Base-by-base conservation (phyloP, 2,329 filamentous ascomycete genomes). In the Exophiala mesophila region DNA sequence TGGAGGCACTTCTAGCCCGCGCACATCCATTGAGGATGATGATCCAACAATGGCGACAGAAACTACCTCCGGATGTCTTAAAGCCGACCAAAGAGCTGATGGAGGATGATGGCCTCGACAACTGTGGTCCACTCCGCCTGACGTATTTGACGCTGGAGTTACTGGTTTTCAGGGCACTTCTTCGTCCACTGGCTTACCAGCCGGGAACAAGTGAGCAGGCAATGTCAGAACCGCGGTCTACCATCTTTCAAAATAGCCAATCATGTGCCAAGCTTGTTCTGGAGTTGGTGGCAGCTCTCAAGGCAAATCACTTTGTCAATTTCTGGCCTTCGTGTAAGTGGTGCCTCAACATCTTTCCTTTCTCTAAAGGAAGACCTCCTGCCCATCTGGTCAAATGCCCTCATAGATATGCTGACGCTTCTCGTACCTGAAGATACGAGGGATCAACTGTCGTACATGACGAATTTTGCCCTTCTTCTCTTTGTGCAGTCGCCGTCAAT, bases 321-420 rank as follows among this genome's bases (percentile, higher is more conserved):
- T 44, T 44, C 23, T 44, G 41, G 41, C 41, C 41, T 32, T 44
- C 41, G 5, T 44, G 41, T 44, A 44, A 44, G 41, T 44, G 17
- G 32, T 34, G 9, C 8, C 32, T 34, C 16, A 4, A 6, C n/a
- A n/a, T n/a, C n/a, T n/a, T n/a, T n/a, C n/a, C n/a, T n/a, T n/a
- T n/a, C n/a, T n/a, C n/a, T n/a, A n/a, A n/a, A n/a, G n/a, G n/a
- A n/a, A n/a, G n/a, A n/a, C n/a, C n/a, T 12, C 28, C 26, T 19
- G 4, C 17, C 18, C 16, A 7, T 10, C 30, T 28, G 20, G 13
- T 15, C 13, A 17, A 28, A 33, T 41, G 12, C n/a, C 4, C 28
- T 21, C 26, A 29, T 16, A 21, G 35, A 13, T 16, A 41, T 41
- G 39, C 39, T 41, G 29, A 41, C 37, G 15, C 16, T 34, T 21